Percentiles rank a stretch among this genome's conserved stretches.
Evolutionary conservation across 495 filamentous ascomycete genomes (phyloP).

Genomic region (Geopyxis carbonaria): DNA sequence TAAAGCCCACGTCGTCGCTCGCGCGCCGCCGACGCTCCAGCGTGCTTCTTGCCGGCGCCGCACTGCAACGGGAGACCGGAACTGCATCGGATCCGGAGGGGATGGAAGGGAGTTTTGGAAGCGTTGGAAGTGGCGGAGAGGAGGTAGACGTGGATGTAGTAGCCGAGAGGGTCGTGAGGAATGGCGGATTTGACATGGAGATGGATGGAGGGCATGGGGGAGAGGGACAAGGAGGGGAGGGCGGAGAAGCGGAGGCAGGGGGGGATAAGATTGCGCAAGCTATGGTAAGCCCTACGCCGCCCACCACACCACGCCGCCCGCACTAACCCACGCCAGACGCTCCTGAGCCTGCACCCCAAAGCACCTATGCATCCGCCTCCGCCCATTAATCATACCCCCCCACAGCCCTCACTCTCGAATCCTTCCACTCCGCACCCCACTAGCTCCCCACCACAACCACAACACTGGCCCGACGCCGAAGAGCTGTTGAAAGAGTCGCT

Average conservation of each 20-base stretch:
- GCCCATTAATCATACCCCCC: background rate
- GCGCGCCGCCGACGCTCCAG: conserved; percentile 11
- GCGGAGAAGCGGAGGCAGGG: conserved; percentile 3
- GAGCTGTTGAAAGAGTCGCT: conserved; percentile 21
- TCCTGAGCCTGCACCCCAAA: conserved; percentile 16
- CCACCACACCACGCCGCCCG: background rate
- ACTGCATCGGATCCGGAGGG: too few species aligned
- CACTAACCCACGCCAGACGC: conserved; percentile 9
- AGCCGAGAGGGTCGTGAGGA: too few species aligned
- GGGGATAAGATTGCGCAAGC: conserved; percentile 15
- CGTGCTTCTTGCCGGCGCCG: conserved; percentile 8
- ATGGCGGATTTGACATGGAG: too few species aligned
- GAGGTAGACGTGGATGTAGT: conserved; percentile 10
- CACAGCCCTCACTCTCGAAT: background rate
- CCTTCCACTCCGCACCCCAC: background rate
- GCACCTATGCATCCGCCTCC: background rate
- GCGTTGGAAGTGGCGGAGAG: too few species aligned
- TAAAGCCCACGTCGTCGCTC: conserved; percentile 20
- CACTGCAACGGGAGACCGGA: conserved; percentile 8
- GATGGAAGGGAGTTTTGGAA: too few species aligned
- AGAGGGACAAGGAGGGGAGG: conserved; percentile 5
- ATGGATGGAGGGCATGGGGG: too few species aligned
- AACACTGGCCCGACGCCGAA: conserved; percentile 15
- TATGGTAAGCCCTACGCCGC: conserved; percentile 12
- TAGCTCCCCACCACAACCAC: background rate